These are phyloP conservation scores for Macroventuria anomochaeta DNA, from an alignment of 2,329 filamentous ascomycete species.

Conservation along the genomic window DNA sequence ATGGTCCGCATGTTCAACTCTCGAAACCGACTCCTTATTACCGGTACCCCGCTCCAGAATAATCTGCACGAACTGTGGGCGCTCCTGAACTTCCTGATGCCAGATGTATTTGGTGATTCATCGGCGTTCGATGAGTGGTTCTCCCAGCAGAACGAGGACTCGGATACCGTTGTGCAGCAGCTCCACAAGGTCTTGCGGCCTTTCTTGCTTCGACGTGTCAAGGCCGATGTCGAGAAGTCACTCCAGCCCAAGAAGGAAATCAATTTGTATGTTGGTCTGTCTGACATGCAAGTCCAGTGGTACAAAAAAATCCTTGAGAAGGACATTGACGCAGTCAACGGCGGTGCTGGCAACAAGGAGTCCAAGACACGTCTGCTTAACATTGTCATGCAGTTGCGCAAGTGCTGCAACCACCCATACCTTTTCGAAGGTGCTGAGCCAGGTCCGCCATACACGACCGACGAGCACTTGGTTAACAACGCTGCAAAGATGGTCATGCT, in stretches of 20 bases:
- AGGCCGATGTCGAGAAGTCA: conserved; percentile 98
- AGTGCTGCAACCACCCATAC: conserved; percentile 98
- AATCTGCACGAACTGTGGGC: conserved; percentile 98
- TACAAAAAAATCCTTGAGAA: conserved; percentile 99
- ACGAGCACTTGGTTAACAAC: conserved; percentile 93
- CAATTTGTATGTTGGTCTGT: conserved; percentile 97
- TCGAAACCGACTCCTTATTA: conserved; percentile 92
- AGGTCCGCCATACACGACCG: conserved; percentile 95
- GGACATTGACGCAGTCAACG: conserved; percentile 98
- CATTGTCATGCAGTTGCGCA: conserved; percentile 98
- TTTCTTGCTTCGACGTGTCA: conserved; percentile 93
- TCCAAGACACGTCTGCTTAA: conserved; percentile 97
- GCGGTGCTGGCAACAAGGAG: conserved; percentile 92
- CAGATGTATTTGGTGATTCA: conserved; percentile 95
- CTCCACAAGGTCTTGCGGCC: conserved; percentile 91
- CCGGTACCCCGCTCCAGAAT: conserved; percentile 95
- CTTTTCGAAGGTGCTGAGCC: conserved; percentile 97
- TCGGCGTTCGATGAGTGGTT: conserved; percentile 99
- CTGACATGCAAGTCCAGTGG: conserved; percentile 99
- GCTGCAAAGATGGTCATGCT: conserved; percentile 97
- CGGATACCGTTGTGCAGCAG: conserved; percentile 95
- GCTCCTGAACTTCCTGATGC: conserved; percentile 94
- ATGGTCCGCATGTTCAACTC: conserved; percentile 97
- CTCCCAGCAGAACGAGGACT: conserved; percentile 84
- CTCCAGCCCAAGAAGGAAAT: conserved; percentile 96